phyloP scores from a whole-genome alignment of 23 red algal species.

The Pyropia haitanensis region DNA sequence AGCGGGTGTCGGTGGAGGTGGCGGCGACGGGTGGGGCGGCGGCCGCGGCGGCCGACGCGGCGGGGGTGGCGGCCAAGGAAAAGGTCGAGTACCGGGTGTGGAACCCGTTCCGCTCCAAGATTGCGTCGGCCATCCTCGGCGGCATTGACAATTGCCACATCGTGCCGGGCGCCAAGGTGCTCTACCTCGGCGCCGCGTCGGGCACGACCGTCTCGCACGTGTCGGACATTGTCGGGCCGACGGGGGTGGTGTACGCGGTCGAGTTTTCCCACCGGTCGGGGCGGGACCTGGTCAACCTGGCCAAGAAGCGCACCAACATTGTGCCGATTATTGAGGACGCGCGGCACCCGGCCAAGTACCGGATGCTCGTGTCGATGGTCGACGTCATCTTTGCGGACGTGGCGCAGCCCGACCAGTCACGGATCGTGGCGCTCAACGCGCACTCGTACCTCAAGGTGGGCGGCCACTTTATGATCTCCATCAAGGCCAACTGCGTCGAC shows the following conservation, averaged over 20 bases:
- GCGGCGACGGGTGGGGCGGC: slow-evolving; percentile 3
- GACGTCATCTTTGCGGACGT: slow-evolving; percentile 99
- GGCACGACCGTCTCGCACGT: slow-evolving; percentile 98
- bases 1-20: slow-evolving; percentile 78
- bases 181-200: slow-evolving; percentile 92
- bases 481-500: slow-evolving; percentile 99
- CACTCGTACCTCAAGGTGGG: slow-evolving; percentile 89
- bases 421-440: slow-evolving; percentile 93
- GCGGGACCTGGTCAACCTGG: slow-evolving; percentile 88
- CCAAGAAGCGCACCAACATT: slow-evolving; percentile 92
- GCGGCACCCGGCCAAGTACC: slow-evolving; percentile 85
- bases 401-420: slow-evolving; percentile 96
- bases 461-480: slow-evolving; percentile 94
- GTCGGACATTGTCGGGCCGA: slow-evolving; percentile 81
- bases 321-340: slow-evolving; percentile 99
- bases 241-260: slow-evolving; percentile 97
- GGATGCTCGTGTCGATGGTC: slow-evolving; percentile 97
- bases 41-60: slow-evolving; percentile 17
- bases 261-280: slow-evolving; percentile 97
- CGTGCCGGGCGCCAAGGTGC: slow-evolving; percentile 71
- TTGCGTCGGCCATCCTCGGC: slow-evolving; percentile 91
- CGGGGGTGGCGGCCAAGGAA: slow-evolving; percentile 29
- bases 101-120: slow-evolving; percentile 98
- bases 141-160: slow-evolving; percentile 91
- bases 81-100: slow-evolving; percentile 99